Conservation (phyloP, 2,329 filamentous ascomycete species). For the Waltergamsia citrina region DNA sequence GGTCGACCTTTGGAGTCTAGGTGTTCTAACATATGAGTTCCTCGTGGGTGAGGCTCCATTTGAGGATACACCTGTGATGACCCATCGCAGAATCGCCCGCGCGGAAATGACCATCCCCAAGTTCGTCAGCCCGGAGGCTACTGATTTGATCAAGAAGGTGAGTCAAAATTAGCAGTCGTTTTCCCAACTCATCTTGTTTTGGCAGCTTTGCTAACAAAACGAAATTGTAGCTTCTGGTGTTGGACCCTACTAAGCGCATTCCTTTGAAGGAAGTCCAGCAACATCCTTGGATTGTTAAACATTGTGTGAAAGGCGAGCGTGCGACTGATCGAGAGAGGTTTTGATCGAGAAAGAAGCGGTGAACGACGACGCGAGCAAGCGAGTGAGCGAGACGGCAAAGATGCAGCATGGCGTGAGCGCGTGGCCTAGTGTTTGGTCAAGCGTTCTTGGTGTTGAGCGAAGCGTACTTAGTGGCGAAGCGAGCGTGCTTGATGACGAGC, state of each 20-base stretch:
- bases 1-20: constrained; percentile 92
- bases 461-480: no score
- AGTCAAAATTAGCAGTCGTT: constrained; percentile 17
- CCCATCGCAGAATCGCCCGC: constrained; percentile 76
- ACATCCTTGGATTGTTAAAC: constrained; percentile 96
- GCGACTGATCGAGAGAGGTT: constrained; percentile 39
- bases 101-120: constrained; percentile 88
- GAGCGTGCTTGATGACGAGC: no score
- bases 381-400: no score
- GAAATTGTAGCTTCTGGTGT: constrained; percentile 70
- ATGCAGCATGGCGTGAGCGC: no score
- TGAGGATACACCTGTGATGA: constrained; percentile 92
- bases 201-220: constrained; percentile 14
- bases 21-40: constrained; percentile 94
- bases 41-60: constrained; percentile 93
- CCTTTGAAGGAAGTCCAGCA: constrained; percentile 78
- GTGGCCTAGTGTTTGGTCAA: no score
- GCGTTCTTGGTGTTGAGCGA: no score
- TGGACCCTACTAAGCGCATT: constrained; percentile 90
- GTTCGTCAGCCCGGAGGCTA: constrained; percentile 84
- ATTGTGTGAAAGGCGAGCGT: constrained; percentile 63
- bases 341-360: no score
- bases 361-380: no score
- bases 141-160: constrained; percentile 85
- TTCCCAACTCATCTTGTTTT: neutral